phyloP scores from a whole-genome alignment of 179 eudicot genomes.

The Corrigiola litoralis region DNA sequence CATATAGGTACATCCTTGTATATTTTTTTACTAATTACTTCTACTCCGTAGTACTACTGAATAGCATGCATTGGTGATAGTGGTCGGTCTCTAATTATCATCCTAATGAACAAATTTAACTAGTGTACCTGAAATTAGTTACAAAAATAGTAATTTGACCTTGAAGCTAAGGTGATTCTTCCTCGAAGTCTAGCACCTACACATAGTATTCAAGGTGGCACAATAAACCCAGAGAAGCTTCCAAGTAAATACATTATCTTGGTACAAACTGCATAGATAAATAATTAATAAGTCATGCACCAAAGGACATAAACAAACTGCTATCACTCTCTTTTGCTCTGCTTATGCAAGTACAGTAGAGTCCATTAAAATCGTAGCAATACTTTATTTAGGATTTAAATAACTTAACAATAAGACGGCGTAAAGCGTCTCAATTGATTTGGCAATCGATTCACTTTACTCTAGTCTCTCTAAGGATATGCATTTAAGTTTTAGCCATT shows the following conservation, averaged over 20 bases:
- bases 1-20: too few species aligned
- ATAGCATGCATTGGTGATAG: too few species aligned
- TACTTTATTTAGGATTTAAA: neutral
- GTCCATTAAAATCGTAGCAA: neutral
- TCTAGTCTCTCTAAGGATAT: neutral
- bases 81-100: too few species aligned
- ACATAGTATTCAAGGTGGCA: neutral
- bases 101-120: too few species aligned
- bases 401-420: conserved; percentile 11
- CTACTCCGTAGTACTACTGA: too few species aligned
- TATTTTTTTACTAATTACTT: too few species aligned
- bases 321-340: neutral
- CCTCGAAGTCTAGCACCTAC: too few species aligned
- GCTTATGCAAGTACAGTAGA: neutral
- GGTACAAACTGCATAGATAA: too few species aligned
- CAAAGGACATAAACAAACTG: neutral
- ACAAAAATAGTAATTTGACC: too few species aligned
- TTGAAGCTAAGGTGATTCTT: too few species aligned
- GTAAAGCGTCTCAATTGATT: conserved; percentile 12
- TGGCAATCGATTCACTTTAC: neutral
- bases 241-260: neutral
- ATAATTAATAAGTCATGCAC: neutral
- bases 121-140: too few species aligned
- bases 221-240: neutral
- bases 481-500: neutral